Conservation (phyloP, 768 basidiomycete genomes). For the Calvatia gigantea region DNA sequence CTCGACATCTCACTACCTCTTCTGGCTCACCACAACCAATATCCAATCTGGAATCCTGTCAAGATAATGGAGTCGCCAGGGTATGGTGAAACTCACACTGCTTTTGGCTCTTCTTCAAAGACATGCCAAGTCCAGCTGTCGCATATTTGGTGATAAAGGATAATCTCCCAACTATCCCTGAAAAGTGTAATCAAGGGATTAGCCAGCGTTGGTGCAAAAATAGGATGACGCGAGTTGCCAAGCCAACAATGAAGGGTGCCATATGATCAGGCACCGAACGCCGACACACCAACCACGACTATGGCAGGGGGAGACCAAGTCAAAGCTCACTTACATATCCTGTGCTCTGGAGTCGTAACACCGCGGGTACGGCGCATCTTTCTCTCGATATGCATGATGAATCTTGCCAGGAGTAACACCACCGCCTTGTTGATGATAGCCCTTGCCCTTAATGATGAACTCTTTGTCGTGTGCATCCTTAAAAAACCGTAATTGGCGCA, state of each 20-base stretch:
- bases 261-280: constrained; percentile 1
- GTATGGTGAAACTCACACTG: constrained; percentile 46
- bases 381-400: constrained; percentile 49
- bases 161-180: constrained; percentile 71
- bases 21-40: constrained; percentile 64
- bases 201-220: background rate
- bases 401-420: constrained; percentile 37
- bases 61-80: background rate
- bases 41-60: constrained; percentile 46
- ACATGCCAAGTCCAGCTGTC: constrained; percentile 63
- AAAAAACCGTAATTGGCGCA: constrained; percentile 51
- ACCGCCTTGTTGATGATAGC: constrained; percentile 25
- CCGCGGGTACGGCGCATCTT: constrained; percentile 66
- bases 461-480: constrained; percentile 52
- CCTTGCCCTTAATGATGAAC: constrained; percentile 48
- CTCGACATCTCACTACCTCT: background rate
- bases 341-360: constrained; percentile 60
- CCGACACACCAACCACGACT: background rate
- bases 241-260: background rate
- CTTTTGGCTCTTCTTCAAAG: constrained; percentile 54
- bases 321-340: constrained; percentile 54
- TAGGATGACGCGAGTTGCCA: background rate
- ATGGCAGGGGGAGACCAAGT: constrained; percentile 1
- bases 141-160: constrained; percentile 49
- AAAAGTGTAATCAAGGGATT: background rate